These are phyloP conservation scores for Flaveria floridana DNA, from an alignment of 140 eudicot species.

Conservation along the genomic window DNA sequence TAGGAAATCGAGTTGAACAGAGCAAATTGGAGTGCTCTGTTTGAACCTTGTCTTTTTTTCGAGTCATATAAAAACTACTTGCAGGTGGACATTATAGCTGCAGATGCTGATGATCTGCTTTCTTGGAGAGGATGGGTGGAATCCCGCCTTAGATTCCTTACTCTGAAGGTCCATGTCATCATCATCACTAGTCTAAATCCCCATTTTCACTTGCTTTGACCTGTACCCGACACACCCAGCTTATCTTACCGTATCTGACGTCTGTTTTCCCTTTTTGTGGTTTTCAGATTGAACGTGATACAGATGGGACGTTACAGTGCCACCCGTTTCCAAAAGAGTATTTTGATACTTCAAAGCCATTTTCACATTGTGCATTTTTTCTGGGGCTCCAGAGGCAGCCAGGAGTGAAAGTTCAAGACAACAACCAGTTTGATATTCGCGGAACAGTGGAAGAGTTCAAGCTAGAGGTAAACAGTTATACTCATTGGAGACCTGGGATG, in stretches of 20 bases:
- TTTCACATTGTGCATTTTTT: constrained; percentile 70
- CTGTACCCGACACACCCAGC: not conserved
- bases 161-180: constrained; percentile 55
- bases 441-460: constrained; percentile 66
- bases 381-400: constrained; percentile 85
- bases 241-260: not conserved
- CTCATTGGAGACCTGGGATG: constrained; percentile 76
- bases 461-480: constrained; percentile 51
- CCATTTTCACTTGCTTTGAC: not conserved
- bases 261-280: not conserved
- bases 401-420: constrained; percentile 66
- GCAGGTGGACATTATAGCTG: constrained; percentile 72
- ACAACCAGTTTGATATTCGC: constrained; percentile 81
- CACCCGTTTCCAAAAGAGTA: constrained; percentile 81
- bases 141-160: constrained; percentile 77
- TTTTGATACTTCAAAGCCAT: constrained; percentile 49
- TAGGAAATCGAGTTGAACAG: constrained; percentile 85
- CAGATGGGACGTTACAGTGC: constrained; percentile 64
- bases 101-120: constrained; percentile 70
- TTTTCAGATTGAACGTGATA: constrained; percentile 79
- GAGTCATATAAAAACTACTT: constrained; percentile 78
- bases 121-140: constrained; percentile 94
- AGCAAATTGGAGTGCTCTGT: constrained; percentile 66
- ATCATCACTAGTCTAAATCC: constrained; percentile 2
- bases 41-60: constrained; percentile 72